Evolutionary conservation across 306 rosid genomes (phyloP), one percentile per base, ranked within the genome.

Genomic region (Aeschynomene evenia): DNA sequence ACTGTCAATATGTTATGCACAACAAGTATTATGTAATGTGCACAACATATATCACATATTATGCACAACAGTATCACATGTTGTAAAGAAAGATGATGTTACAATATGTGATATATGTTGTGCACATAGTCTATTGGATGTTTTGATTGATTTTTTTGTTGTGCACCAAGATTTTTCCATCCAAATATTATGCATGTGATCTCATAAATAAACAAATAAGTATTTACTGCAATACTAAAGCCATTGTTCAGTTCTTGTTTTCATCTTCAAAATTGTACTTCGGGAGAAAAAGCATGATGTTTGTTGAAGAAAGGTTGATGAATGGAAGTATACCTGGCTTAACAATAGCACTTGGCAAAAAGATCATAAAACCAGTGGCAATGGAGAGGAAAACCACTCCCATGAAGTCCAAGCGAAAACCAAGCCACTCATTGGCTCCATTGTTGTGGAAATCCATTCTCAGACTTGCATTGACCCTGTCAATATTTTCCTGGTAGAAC

Each of bases 401-500:
- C 50, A 81, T 74, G 8, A 82, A 70, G 79, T 91, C 98, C 51
- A 87, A 68, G 43, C 98, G 91, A 72, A 84, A 87, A 57, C 96
- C 91, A 73, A 91, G 81, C 98, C 98, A 91, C 78, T 85, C 98
- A 37, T 91, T 89, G 10, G 96, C 83, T 18, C 91, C 96, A 56
- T 80, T 82, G 75, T 89, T 91, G 84, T 91, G 91, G 85, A 91
- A 87, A 76, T 91, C 91, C 96, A 87, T 87, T 28, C 98, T 80
- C 59, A 91, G 39, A 72, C 87, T 91, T 48, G 79, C 84, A 79
- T 91, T 87, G 13, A 91, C 91, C 23, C 90, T 80, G 29, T 66
- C 83, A 33, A 91, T 43, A 37, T 91, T 91, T 73, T 87, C 96
- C 36, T 72, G 40, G 53, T 36, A 58, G 80, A 91, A 91, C 40